phyloP scores from a whole-genome alignment of 768 basidiomycete genomes.

The Kwoniella mangroviensis region DNA sequence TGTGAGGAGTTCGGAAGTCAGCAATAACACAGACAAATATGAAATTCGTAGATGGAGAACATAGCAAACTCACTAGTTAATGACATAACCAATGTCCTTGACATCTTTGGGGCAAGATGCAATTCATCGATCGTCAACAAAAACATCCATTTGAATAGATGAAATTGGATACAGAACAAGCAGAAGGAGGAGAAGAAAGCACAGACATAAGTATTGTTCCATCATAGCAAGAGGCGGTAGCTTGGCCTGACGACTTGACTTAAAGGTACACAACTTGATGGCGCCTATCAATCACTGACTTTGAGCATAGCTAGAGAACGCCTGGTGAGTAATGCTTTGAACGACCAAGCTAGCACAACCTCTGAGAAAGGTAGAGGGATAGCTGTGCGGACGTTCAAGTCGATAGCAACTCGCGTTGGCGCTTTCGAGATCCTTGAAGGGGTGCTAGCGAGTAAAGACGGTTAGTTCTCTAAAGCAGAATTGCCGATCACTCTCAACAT shows the following conservation, averaged over 20 bases:
- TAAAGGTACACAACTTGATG: slow-evolving; percentile 1
- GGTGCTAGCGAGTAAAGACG: slow-evolving; percentile 4
- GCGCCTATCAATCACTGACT: slow-evolving; percentile 25
- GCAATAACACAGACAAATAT: not conserved
- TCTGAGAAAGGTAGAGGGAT: not conserved
- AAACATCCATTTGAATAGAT: slow-evolving; percentile 13
- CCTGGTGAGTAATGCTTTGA: slow-evolving; percentile 22
- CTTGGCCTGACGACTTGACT: slow-evolving; percentile 23
- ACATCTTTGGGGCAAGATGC: slow-evolving; percentile 26
- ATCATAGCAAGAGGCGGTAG: not conserved
- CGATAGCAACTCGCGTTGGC: slow-evolving; percentile 30
- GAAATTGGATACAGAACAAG: slow-evolving; percentile 1
- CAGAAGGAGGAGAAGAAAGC: slow-evolving; percentile 11
- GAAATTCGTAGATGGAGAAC: slow-evolving; percentile 1
- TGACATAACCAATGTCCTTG: slow-evolving; percentile 29
- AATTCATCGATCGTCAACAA: slow-evolving; percentile 19
- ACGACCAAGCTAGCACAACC: slow-evolving; percentile 5
- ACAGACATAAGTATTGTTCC: slow-evolving; percentile 29
- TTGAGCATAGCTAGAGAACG: slow-evolving; percentile 25
- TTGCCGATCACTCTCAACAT: slow-evolving; percentile 11
- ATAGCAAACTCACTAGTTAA: slow-evolving; percentile 30
- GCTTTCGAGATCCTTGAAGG: slow-evolving; percentile 26
- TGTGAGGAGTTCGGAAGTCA: slow-evolving; percentile 50
- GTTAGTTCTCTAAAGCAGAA: slow-evolving; percentile 20
- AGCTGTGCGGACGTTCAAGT: slow-evolving; percentile 12